Evolutionary conservation across 176 grass and related monocot species (phyloP).

Genomic region (Oryza brachyantha): DNA sequence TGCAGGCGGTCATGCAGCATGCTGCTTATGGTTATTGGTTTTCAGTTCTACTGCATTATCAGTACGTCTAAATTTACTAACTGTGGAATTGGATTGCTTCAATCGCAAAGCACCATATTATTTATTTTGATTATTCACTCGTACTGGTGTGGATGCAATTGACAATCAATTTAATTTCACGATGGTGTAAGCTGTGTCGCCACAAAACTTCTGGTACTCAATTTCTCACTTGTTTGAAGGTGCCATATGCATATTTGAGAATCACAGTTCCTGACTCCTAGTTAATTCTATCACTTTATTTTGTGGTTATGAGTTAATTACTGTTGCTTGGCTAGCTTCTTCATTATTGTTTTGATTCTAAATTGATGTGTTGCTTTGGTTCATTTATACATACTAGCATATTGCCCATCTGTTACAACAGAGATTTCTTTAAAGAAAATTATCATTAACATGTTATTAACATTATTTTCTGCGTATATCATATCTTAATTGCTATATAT

Average conservation of each 20-base stretch:
- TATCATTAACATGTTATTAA: too few species aligned
- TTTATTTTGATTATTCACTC: neutral
- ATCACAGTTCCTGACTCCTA: neutral
- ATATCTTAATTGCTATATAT: too few species aligned
- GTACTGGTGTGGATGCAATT: neutral
- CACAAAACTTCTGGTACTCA: neutral
- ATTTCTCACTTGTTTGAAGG: neutral
- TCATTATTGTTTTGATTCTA: neutral
- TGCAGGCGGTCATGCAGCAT: neutral
- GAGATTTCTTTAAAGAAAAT: too few species aligned
- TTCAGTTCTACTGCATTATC: neutral
- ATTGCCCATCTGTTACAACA: too few species aligned
- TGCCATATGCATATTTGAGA: neutral
- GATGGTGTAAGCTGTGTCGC: neutral
- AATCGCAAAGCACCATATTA: neutral
- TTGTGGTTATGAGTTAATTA: neutral
- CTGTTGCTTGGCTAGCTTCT: neutral
- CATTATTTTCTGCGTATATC: too few species aligned
- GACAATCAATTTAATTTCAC: neutral
- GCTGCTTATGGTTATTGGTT: neutral
- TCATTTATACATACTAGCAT: neutral
- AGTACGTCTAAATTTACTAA: neutral
- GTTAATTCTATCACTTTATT: neutral
- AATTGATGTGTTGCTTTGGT: neutral
- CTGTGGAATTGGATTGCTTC: conserved; percentile 1